Evolutionary conservation across 192 early-diverging fungal genomes (phyloP).

Genomic region (Martensiomyces pterosporus): DNA sequence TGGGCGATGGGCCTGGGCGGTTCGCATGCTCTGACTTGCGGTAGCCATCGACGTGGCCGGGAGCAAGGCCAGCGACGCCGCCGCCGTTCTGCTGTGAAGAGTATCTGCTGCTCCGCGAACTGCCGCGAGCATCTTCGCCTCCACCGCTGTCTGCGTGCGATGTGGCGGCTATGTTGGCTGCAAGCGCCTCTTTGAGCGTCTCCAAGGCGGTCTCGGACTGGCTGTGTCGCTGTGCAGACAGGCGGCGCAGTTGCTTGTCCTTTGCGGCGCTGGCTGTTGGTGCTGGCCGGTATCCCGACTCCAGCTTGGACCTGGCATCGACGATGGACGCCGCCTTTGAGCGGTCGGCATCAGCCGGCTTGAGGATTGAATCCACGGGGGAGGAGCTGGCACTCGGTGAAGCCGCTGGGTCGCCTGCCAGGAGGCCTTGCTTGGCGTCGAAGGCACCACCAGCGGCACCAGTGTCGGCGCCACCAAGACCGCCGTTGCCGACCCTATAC

Average conservation of each 20-base stretch:
- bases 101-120: not conserved
- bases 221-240: conserved; percentile 38
- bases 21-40: conserved; percentile 20
- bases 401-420: no score
- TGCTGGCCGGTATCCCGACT: conserved; percentile 8
- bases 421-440: no score
- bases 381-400: no score
- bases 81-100: not conserved
- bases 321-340: conserved; percentile 1
- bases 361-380: no score
- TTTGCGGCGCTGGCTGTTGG: not conserved
- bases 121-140: not conserved
- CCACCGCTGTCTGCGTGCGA: conserved; percentile 1
- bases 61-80: not conserved
- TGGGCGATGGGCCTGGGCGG: conserved; percentile 3
- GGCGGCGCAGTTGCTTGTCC: conserved; percentile 1
- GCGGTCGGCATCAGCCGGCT: conserved; percentile 1
- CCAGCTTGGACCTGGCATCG: conserved; percentile 11
- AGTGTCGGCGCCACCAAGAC: no score
- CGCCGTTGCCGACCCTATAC: no score
- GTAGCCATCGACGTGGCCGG: conserved; percentile 25
- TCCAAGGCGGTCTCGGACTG: conserved; percentile 47
- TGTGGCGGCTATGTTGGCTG: not conserved
- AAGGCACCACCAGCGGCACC: no score
- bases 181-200: conserved; percentile 29